These are phyloP conservation scores for Aspergillus luchuensis DNA, from an alignment of 2,329 filamentous ascomycete species.

Conservation along the genomic window DNA sequence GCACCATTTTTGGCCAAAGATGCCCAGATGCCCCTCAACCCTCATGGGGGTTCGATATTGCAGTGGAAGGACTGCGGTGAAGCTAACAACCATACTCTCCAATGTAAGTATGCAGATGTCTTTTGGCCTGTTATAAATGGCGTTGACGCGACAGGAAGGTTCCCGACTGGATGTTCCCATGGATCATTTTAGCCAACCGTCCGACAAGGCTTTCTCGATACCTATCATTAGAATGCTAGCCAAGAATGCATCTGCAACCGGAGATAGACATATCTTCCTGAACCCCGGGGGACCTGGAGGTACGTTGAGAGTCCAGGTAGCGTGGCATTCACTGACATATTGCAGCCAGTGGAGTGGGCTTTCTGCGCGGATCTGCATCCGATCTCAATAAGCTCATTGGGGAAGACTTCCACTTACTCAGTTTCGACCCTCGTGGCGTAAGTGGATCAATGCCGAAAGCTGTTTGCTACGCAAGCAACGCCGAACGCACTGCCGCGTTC, in stretches of 20 bases:
- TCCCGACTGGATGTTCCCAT: neutral
- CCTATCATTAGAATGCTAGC: neutral
- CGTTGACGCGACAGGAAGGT: neutral
- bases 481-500: no score
- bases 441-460: no score
- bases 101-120: neutral
- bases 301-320: no score
- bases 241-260: neutral
- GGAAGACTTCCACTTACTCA: no score
- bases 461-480: no score
- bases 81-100: neutral
- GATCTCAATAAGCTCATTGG: no score
- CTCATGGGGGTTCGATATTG: neutral
- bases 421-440: no score
- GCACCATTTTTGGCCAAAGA: neutral
- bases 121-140: neutral
- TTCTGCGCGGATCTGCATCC: no score
- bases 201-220: neutral
- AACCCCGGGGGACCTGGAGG: no score
- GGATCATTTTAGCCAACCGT: neutral
- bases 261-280: no score
- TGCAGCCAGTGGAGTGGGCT: no score
- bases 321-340: no score
- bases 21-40: neutral
- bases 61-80: neutral